phyloP scores from a whole-genome alignment of 306 rosid genomes.

The Potentilla sterilis region DNA sequence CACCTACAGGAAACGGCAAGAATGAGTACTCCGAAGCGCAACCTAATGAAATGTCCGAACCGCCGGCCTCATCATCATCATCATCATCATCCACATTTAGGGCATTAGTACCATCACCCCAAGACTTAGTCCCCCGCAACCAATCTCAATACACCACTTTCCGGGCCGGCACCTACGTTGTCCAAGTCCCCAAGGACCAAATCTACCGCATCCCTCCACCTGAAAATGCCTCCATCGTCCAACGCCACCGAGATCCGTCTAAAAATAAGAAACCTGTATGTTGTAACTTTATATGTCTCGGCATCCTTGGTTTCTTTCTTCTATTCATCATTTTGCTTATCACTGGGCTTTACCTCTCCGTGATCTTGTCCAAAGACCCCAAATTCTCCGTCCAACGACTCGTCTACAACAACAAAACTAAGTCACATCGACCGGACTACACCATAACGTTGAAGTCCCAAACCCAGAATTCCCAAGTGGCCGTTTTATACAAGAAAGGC shows the following conservation, averaged over 20 bases:
- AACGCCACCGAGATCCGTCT: constrained; percentile 12
- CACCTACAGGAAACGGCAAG: background rate
- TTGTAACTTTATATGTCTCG: background rate
- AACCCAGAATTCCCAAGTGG: constrained; percentile 34
- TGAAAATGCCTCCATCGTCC: constrained; percentile 41
- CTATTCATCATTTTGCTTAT: constrained; percentile 17
- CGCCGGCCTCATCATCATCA: background rate
- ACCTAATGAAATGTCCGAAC: background rate
- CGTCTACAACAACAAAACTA: background rate
- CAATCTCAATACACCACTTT: background rate
- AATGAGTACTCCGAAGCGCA: background rate
- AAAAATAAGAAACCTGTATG: background rate
- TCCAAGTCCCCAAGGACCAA: constrained; percentile 71
- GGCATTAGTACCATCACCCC: background rate
- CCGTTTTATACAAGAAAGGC: constrained; percentile 36
- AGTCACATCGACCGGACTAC: constrained; percentile 7
- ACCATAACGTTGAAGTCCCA: constrained; percentile 21
- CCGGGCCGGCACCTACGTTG: constrained; percentile 43
- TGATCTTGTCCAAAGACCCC: constrained; percentile 33
- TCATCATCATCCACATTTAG: background rate
- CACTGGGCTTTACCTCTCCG: constrained; percentile 17
- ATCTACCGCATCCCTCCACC: constrained; percentile 58
- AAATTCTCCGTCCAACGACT: constrained; percentile 29
- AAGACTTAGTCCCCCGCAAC: background rate
- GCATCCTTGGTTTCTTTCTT: constrained; percentile 18